Base-by-base conservation (phyloP, 768 basidiomycete genomes). In the Lentinula sp. region DNA sequence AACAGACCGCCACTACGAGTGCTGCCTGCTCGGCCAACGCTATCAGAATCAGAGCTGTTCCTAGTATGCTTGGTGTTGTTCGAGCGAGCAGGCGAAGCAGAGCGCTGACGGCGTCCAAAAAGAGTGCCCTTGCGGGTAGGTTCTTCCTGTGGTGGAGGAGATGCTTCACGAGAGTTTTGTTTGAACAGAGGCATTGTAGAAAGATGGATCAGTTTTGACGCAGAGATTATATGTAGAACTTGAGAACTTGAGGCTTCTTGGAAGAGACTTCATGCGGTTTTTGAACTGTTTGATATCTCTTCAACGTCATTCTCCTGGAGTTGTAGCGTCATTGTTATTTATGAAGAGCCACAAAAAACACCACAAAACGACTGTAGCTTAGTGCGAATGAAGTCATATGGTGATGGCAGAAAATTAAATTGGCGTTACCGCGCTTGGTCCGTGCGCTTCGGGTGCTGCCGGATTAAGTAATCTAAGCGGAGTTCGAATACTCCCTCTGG, bases 141-240 rank as follows among this genome's bases (percentile, higher is more conserved):
- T 16, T 57, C 37, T 28, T 16, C 18, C 3, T 28, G 46, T 6
- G 53, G 56, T 32, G 59, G 64, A 15, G 61, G 54, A 39, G 53
- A 32, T 15, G 42, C 13, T 60, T 65, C 65, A 39, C 63, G 61
- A 37, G 62, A 63, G 42, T 63, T 65, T 31, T 66, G 60, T 42
- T 67, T 68, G 64, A 68, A 70, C 10, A 70, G 61, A 66, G 69
- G 69, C 69, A 70, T 70, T 52, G 39, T 56, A 1, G 45, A 46
- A 31, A 23, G 8, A 57, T 3, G 8, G 3, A 21, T 39, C 1
- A 23, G 23, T 23, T 23, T 23, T 23, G 23, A 2, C 23, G 23
- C 21, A 31, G 34, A 10, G 2, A 11, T 5, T 43, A 4, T 42
- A n/a, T n/a, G n/a, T n/a, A 6, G 40, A n/a, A n/a, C 28, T 31